phyloP scores from a whole-genome alignment of 768 basidiomycete species.

The Hemileccinum rubropunctum region DNA sequence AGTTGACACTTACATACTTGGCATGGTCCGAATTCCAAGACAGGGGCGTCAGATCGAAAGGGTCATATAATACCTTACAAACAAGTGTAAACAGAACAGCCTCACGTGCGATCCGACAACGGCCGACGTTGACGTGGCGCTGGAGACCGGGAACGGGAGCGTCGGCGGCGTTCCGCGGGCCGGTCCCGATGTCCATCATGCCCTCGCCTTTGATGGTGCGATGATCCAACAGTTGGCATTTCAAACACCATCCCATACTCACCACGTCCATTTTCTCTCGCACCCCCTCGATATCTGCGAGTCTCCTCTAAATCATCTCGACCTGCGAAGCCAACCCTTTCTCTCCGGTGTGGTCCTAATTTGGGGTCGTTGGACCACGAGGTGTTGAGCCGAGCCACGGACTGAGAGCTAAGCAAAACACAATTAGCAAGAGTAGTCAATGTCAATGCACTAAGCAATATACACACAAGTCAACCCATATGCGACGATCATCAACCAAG shows the following conservation, averaged over 20 bases:
- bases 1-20: slow-evolving; percentile 22
- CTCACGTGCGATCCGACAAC: slow-evolving; percentile 19
- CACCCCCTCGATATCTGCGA: slow-evolving; percentile 52
- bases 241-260: slow-evolving; percentile 86
- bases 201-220: slow-evolving; percentile 43
- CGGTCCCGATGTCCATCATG: slow-evolving; percentile 52
- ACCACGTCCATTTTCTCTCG: slow-evolving; percentile 29
- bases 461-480: slow-evolving; percentile 98
- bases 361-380: slow-evolving; percentile 79
- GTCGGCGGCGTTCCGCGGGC: slow-evolving; percentile 21
- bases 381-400: slow-evolving; percentile 83
- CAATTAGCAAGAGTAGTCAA: slow-evolving; percentile 16
- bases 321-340: slow-evolving; percentile 57
- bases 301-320: slow-evolving; percentile 75
- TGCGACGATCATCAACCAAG: slow-evolving; percentile 92
- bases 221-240: slow-evolving; percentile 40
- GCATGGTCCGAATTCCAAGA: slow-evolving; percentile 15
- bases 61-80: slow-evolving; percentile 14
- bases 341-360: slow-evolving; percentile 41
- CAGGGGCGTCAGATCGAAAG: slow-evolving; percentile 5
- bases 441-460: background rate
- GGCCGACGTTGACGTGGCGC: slow-evolving; percentile 23
- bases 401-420: slow-evolving; percentile 67
- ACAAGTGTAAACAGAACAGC: slow-evolving; percentile 22
- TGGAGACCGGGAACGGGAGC: slow-evolving; percentile 26